Percentiles rank a stretch among this genome's conserved stretches.
phyloP scores from a whole-genome alignment of 2,329 filamentous ascomycete genomes.

The Bipolaris victoriae region DNA sequence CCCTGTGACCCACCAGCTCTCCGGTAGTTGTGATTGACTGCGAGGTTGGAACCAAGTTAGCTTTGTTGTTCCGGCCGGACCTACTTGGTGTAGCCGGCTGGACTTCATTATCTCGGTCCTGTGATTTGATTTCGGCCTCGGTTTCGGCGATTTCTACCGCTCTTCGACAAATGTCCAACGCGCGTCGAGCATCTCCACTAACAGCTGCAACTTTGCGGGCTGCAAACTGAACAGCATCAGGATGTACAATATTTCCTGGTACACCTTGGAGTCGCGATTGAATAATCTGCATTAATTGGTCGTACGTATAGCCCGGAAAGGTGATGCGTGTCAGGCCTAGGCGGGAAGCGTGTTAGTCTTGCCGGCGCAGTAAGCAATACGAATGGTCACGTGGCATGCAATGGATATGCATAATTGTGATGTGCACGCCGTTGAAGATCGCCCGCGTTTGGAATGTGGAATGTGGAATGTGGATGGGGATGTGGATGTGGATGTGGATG shows the following conservation, averaged over 20 bases:
- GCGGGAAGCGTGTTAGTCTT: constrained; percentile 38
- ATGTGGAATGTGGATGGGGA: constrained; percentile 19
- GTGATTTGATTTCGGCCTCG: constrained; percentile 64
- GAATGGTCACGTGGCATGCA: constrained; percentile 22
- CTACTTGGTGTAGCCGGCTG: constrained; percentile 69
- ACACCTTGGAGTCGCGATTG: constrained; percentile 90
- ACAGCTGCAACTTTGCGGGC: constrained; percentile 96
- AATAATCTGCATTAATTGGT: constrained; percentile 96
- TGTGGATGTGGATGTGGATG: neutral
- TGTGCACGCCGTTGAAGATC: constrained; percentile 19
- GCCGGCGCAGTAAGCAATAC: constrained; percentile 26
- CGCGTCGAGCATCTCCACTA: constrained; percentile 88
- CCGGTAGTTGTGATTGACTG: constrained; percentile 29
- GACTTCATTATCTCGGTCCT: constrained; percentile 41
- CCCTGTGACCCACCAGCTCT: constrained; percentile 28
- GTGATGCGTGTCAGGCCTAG: constrained; percentile 86
- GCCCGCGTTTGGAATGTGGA: constrained; percentile 22
- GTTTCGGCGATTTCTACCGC: constrained; percentile 94
- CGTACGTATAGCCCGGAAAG: constrained; percentile 95
- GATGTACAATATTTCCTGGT: constrained; percentile 84
- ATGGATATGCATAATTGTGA: constrained; percentile 25
- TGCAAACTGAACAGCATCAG: constrained; percentile 94
- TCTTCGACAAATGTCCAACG: constrained; percentile 91
- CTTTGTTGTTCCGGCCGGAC: constrained; percentile 49
- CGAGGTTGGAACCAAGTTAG: constrained; percentile 24